A percentile compares a stretch with the other conserved stretches of the same genome.
phyloP scores from a whole-genome alignment of 2,329 filamentous ascomycete genomes.

The Chaetomiaceae sp. region DNA sequence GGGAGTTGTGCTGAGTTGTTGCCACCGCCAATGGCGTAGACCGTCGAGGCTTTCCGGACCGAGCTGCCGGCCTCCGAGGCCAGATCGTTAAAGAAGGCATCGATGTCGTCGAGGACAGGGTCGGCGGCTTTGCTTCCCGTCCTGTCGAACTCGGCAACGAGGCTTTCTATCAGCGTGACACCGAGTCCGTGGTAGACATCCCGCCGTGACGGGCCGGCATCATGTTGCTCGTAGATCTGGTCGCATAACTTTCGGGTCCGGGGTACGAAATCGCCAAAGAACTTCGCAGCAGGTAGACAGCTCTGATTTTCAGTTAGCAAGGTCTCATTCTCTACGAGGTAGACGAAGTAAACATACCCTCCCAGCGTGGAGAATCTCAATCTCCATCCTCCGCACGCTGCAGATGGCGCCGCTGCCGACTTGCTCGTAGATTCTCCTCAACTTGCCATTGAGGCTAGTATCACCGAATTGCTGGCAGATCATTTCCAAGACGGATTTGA shows the following conservation, averaged over 20 bases:
- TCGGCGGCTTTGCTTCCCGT: not conserved
- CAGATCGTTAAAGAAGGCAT: slow-evolving; percentile 18
- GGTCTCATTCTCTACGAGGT: too few relatives aligned
- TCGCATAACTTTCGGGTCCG: slow-evolving; percentile 38
- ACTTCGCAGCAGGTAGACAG: slow-evolving; percentile 31
- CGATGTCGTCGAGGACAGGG: slow-evolving; percentile 15
- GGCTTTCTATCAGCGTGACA: slow-evolving; percentile 35
- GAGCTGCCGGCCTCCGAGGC: not conserved
- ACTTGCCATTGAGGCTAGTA: slow-evolving; percentile 27
- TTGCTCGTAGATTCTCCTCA: slow-evolving; percentile 33
- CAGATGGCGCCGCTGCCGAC: slow-evolving; percentile 32
- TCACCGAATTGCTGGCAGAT: slow-evolving; percentile 33
- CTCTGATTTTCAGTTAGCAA: too few relatives aligned
- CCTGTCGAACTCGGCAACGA: slow-evolving; percentile 30
- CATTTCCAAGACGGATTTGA: slow-evolving; percentile 32
- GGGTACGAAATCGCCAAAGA: slow-evolving; percentile 38
- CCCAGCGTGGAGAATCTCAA: slow-evolving; percentile 46
- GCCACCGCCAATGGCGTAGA: not conserved
- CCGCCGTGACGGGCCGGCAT: slow-evolving; percentile 30
- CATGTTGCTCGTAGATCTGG: slow-evolving; percentile 35
- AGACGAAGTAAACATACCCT: slow-evolving; percentile 34
- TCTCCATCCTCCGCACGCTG: slow-evolving; percentile 43
- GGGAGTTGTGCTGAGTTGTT: slow-evolving; percentile 3
- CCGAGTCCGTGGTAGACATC: slow-evolving; percentile 37
- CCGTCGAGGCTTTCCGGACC: not conserved